Base-by-base conservation (phyloP, 176 grass and related monocot genomes). In the Musa schizocarpa region DNA sequence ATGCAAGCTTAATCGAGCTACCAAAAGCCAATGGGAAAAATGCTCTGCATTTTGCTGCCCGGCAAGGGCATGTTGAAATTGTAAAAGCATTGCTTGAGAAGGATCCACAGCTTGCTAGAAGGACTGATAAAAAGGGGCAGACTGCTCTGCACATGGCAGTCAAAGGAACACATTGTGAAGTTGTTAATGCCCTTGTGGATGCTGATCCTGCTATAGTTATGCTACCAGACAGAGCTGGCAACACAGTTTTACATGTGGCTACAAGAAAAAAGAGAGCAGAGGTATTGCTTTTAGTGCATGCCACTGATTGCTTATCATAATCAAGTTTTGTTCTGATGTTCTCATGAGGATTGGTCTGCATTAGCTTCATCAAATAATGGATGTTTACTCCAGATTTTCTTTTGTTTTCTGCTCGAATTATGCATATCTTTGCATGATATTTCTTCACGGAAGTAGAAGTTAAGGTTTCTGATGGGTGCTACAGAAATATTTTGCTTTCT, bases 101-200 rank as follows among this genome's bases (percentile, higher is more conserved):
- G 69, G 69, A 69, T 69, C 67, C 67, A 11, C 67, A 69, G 14
- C 67, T 69, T 69, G 67, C 67, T n/a, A 34, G 67, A 23, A 72
- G 69, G 49, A 72, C 69, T 13, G 69, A 72, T 52, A 72, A 53
- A 52, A 72, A 72, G 69, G 69, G 69, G 43, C 69, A 72, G 24
- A 72, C 69, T 53, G 69, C 69, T 23, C 51, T 72, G 50, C 69
- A 50, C 67, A 69, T 69, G 67, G 67, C 67, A 69, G 67, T 69
- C 16, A 69, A 69, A 49, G 67, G 67, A 50, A 69, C 67, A 50
- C 50, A 29, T 69, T 49, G 34, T 27, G 67, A 34, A 29, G 67
- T 69, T 69, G 69, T 72, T 72, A 23, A 50, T 23, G 69, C 69
- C 69, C 69, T 72, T 12, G 69, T 72, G 17, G 69, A 72, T 72